A percentile compares a stretch with the other conserved stretches of the same genome.
Conservation (phyloP, 768 basidiomycete species). For the Pleurotus cornucopiae region DNA sequence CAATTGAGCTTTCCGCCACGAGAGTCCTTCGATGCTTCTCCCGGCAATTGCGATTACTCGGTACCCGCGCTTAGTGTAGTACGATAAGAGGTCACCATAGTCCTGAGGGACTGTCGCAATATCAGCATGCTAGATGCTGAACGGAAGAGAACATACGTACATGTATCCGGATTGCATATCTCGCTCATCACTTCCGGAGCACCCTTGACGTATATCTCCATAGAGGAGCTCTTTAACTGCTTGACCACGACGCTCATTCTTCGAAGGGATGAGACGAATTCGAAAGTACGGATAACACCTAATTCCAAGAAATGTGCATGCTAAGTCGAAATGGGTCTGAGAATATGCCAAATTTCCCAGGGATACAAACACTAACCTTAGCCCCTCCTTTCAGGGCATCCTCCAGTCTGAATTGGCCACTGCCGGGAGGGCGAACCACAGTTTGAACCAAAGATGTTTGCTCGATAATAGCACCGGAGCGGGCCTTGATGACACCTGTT, state of each 20-base stretch:
- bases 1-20: conserved; percentile 96
- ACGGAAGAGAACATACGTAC: conserved; percentile 42
- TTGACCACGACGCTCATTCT: conserved; percentile 99
- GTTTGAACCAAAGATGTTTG: conserved; percentile 93
- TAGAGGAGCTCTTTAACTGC: conserved; percentile 85
- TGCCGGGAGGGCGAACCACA: conserved; percentile 94
- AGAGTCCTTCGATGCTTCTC: conserved; percentile 87
- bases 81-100: conserved; percentile 92
- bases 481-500: conserved; percentile 66
- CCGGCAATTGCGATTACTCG: conserved; percentile 98
- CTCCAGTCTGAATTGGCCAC: conserved; percentile 83
- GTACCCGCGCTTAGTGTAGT: conserved; percentile 95
- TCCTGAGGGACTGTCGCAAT: conserved; percentile 77
- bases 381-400: conserved; percentile 85
- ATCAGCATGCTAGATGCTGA: conserved; percentile 9
- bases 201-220: conserved; percentile 99
- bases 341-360: background rate
- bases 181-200: conserved; percentile 97
- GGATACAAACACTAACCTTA: conserved; percentile 46
- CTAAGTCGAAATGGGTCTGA: conserved; percentile 32
- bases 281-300: conserved; percentile 93
- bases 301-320: conserved; percentile 96
- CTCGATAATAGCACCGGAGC: conserved; percentile 51
- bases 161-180: conserved; percentile 89
- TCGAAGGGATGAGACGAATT: conserved; percentile 90